A percentile compares a stretch with the other conserved stretches of the same genome.
These are phyloP conservation scores for Sporothrix phasma DNA, from an alignment of 2,329 filamentous ascomycete genomes.

Conservation along the genomic window DNA sequence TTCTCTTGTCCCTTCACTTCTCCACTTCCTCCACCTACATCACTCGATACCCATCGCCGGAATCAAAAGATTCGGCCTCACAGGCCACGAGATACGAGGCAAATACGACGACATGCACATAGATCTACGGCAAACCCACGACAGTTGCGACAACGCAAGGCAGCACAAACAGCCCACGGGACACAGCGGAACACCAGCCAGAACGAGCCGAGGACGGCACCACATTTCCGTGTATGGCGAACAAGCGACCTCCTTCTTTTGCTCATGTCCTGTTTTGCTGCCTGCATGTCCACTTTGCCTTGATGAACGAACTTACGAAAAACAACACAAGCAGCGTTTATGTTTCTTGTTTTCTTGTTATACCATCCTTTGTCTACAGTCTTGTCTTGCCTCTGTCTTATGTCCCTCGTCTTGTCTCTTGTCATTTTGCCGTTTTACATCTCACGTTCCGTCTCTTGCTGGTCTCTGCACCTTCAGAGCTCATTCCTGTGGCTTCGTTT, in stretches of 20 bases:
- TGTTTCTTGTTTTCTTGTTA: neutral
- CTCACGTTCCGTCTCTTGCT: neutral
- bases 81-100: neutral
- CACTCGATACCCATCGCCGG: neutral
- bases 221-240: neutral
- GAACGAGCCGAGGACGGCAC: no score
- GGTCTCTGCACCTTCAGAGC: neutral
- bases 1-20: neutral
- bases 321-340: neutral
- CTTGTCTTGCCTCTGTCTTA: neutral
- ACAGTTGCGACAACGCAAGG: neutral
- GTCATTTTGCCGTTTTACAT: neutral
- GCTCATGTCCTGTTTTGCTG: no score
- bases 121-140: neutral
- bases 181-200: no score
- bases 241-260: neutral
- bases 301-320: neutral
- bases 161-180: no score
- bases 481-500: neutral
- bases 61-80: neutral
- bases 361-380: neutral
- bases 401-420: neutral
- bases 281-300: neutral
- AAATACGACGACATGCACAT: neutral
- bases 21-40: neutral